Evolutionary conservation across 495 filamentous ascomycete species (phyloP).

Genomic region (Podospora comata): DNA sequence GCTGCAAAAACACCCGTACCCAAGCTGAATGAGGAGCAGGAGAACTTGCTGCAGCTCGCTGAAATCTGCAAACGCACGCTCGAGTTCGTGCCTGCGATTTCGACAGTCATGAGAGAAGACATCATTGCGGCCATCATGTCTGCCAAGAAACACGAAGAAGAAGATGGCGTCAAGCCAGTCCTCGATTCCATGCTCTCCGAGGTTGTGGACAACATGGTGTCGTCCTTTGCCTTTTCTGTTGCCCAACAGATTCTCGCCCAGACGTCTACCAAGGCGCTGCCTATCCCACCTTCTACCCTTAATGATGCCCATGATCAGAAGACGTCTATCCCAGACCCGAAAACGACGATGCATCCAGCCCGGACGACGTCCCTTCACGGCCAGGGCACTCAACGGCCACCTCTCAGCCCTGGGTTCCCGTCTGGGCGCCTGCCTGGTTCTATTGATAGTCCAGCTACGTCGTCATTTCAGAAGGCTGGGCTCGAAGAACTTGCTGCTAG

Average conservation of each 20-base stretch:
- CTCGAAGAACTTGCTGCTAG: slow-evolving; percentile 78
- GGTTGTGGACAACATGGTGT: slow-evolving; percentile 75
- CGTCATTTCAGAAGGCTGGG: slow-evolving; percentile 57
- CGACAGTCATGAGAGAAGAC: slow-evolving; percentile 74
- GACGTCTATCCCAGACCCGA: slow-evolving; percentile 55
- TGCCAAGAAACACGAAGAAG: slow-evolving; percentile 26
- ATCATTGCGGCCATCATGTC: slow-evolving; percentile 49
- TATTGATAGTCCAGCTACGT: slow-evolving; percentile 32
- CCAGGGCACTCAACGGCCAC: slow-evolving; percentile 34
- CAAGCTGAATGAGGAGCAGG: slow-evolving; percentile 55
- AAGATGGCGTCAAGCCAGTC: slow-evolving; percentile 11
- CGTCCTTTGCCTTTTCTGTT: slow-evolving; percentile 79
- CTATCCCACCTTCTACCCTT: slow-evolving; percentile 60
- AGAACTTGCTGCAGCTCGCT: slow-evolving; percentile 71
- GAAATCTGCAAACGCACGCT: slow-evolving; percentile 76
- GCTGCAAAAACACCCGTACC: slow-evolving; percentile 46
- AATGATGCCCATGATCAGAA: slow-evolving; percentile 48
- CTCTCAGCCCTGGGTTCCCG: slow-evolving; percentile 48
- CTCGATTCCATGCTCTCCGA: slow-evolving; percentile 40
- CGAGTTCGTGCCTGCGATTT: slow-evolving; percentile 75
- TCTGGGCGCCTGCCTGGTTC: slow-evolving; percentile 23
- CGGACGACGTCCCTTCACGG: slow-evolving; percentile 50
- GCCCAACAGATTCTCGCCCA: slow-evolving; percentile 73
- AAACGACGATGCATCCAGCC: slow-evolving; percentile 61
- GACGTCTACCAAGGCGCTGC: slow-evolving; percentile 65